phyloP scores from a whole-genome alignment of 2,329 filamentous ascomycete genomes.

The Venturia carpophila region DNA sequence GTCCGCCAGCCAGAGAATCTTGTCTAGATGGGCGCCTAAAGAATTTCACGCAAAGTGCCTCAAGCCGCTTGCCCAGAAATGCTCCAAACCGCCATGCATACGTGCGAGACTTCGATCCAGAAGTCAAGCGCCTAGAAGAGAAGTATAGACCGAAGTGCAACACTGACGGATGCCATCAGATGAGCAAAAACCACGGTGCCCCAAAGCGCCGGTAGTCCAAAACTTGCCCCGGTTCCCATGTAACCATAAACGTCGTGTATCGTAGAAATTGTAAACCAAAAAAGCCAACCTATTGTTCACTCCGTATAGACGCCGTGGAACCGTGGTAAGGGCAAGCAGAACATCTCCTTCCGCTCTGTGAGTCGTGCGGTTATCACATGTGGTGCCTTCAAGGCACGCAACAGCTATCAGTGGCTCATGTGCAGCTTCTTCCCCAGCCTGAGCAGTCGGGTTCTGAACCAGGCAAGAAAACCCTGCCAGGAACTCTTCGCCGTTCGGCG shows the following conservation, averaged over 20 bases:
- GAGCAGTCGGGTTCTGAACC: constrained; percentile 48
- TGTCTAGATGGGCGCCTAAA: background rate
- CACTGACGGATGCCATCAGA: background rate
- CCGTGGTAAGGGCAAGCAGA: background rate
- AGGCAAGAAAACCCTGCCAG: constrained; percentile 50
- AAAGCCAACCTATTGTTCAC: background rate
- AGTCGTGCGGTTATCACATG: background rate
- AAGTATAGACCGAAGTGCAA: background rate
- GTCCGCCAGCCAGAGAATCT: background rate
- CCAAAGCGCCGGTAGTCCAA: background rate
- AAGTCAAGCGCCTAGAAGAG: constrained; percentile 9
- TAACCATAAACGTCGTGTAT: constrained; percentile 2
- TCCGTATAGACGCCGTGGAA: background rate
- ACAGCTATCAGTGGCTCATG: constrained; percentile 21
- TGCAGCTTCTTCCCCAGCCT: constrained; percentile 36
- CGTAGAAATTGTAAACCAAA: background rate
- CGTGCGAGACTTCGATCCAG: background rate
- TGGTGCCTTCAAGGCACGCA: background rate
- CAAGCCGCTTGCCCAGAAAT: constrained; percentile 11
- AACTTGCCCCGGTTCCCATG: background rate
- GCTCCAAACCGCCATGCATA: constrained; percentile 7
- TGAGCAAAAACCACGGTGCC: background rate
- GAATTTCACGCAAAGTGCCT: constrained; percentile 3
- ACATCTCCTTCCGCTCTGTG: background rate
- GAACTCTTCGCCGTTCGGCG: constrained; percentile 31